A percentile compares a stretch with the other conserved stretches of the same genome.
These are phyloP conservation scores for Anthracocystis setariae DNA, from an alignment of 1,284 basidiomycete genomes.

Conservation along the genomic window DNA sequence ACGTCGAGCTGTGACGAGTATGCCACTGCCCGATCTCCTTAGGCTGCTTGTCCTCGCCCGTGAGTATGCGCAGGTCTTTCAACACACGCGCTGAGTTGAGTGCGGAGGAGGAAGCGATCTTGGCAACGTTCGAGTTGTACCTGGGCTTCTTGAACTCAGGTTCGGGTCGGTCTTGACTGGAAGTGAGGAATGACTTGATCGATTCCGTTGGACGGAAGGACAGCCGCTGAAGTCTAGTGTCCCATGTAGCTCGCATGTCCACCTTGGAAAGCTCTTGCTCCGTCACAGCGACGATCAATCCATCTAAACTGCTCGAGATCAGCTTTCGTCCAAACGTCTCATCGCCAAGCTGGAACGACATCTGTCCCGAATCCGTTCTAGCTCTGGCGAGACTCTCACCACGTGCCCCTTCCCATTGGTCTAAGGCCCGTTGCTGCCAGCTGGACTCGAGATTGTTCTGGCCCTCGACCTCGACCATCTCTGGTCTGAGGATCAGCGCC, in stretches of 20 bases:
- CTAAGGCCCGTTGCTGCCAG: background rate
- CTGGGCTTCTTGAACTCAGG: conserved; percentile 27
- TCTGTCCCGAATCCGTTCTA: background rate
- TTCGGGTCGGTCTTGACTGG: conserved; percentile 9
- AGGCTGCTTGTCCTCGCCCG: conserved; percentile 38
- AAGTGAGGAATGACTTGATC: background rate
- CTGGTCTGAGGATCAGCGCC: too few species aligned
- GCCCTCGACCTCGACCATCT: too few species aligned
- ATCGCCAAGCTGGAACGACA: conserved; percentile 10
- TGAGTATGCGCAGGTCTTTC: conserved; percentile 41
- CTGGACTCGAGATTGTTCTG: too few species aligned
- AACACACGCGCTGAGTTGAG: conserved; percentile 21
- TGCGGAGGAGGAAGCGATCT: conserved; percentile 23
- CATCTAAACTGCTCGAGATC: background rate
- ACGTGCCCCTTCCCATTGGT: background rate
- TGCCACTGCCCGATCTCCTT: conserved; percentile 25
- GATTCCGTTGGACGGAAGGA: conserved; percentile 13
- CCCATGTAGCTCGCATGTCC: conserved; percentile 20
- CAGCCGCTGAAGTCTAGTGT: conserved; percentile 30
- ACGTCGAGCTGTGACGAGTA: conserved; percentile 47
- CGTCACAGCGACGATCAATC: conserved; percentile 9
- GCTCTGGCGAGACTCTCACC: too few species aligned
- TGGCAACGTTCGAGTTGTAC: conserved; percentile 33
- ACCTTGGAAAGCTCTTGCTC: conserved; percentile 5
- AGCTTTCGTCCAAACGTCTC: background rate